phyloP scores from a whole-genome alignment of 1,139 yeast genomes.

The Scheffersomyces segobiensis region DNA sequence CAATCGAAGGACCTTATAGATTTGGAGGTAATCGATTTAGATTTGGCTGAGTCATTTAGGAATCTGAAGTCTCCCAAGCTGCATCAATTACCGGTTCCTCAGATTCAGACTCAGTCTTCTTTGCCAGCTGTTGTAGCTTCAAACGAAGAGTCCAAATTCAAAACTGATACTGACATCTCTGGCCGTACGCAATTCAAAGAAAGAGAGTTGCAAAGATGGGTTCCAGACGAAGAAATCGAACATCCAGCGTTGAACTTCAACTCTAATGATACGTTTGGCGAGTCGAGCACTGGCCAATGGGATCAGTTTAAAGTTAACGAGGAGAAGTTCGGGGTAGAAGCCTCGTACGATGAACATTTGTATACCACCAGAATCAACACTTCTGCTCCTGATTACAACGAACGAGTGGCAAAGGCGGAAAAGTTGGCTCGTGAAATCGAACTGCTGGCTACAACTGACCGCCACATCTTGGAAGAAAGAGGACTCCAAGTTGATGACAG shows the following conservation, averaged over 20 bases:
- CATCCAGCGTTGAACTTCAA: conserved; percentile 42
- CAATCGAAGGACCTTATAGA: conserved; percentile 65
- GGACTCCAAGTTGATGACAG: conserved; percentile 76
- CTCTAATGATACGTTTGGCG: conserved; percentile 16
- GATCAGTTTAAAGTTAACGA: conserved; percentile 93
- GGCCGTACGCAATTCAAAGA: conserved; percentile 47
- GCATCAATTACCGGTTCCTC: not conserved
- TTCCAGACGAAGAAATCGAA: conserved; percentile 57
- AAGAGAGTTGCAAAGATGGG: conserved; percentile 84
- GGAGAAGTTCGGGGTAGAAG: conserved; percentile 82
- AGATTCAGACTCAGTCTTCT: not conserved
- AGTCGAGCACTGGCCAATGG: conserved; percentile 50
- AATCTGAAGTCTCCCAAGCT: not conserved
- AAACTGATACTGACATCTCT: conserved; percentile 85
- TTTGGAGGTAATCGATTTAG: conserved; percentile 50
- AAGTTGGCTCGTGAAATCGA: conserved; percentile 82
- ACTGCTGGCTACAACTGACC: conserved; percentile 62
- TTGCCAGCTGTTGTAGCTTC: not conserved
- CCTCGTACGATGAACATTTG: conserved; percentile 84
- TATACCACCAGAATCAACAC: conserved; percentile 86
- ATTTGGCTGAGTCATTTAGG: conserved; percentile 19
- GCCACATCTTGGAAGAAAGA: conserved; percentile 90
- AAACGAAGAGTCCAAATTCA: conserved; percentile 41
- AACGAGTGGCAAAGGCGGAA: conserved; percentile 70
- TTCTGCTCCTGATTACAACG: conserved; percentile 69